phyloP scores from a whole-genome alignment of 768 basidiomycete genomes.

The Megacollybia marginata region DNA sequence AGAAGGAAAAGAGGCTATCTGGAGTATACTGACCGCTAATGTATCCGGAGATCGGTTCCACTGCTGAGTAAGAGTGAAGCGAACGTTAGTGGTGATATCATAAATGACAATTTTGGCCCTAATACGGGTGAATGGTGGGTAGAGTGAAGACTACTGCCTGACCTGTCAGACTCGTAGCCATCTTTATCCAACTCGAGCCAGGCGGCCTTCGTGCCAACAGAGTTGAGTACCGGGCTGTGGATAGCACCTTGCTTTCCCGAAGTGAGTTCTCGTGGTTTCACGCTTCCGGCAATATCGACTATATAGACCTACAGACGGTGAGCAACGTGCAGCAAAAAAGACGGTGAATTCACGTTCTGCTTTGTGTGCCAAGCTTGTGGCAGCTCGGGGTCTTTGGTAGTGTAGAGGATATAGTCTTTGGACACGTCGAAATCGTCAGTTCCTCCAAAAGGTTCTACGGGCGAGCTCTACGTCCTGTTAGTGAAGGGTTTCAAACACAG shows the following conservation, averaged over 20 bases:
- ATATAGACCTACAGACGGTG: conserved; percentile 51
- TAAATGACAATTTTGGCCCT: conserved; percentile 77
- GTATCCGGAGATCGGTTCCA: conserved; percentile 81
- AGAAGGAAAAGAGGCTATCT: neutral
- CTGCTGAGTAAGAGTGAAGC: conserved; percentile 65
- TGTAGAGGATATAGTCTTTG: conserved; percentile 64
- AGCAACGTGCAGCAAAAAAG: neutral
- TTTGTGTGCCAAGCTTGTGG: conserved; percentile 83
- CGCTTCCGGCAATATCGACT: conserved; percentile 45
- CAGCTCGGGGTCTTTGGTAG: conserved; percentile 76
- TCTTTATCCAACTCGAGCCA: conserved; percentile 88
- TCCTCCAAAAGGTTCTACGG: conserved; percentile 86
- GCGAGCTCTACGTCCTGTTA: conserved; percentile 41
- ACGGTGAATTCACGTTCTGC: conserved; percentile 51
- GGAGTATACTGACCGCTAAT: conserved; percentile 40
- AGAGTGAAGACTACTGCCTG: conserved; percentile 2
- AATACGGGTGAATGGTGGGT: neutral
- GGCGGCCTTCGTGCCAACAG: conserved; percentile 61
- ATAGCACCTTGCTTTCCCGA: conserved; percentile 82
- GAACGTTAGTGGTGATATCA: conserved; percentile 59
- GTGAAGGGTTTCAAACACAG: neutral
- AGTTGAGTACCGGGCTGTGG: conserved; percentile 62
- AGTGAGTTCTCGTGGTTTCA: conserved; percentile 61
- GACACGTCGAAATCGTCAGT: conserved; percentile 77
- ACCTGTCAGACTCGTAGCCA: conserved; percentile 87